Percentiles rank a stretch among this genome's conserved stretches.
Conservation (phyloP, 345 rosid genomes). For the Turritis glabra region DNA sequence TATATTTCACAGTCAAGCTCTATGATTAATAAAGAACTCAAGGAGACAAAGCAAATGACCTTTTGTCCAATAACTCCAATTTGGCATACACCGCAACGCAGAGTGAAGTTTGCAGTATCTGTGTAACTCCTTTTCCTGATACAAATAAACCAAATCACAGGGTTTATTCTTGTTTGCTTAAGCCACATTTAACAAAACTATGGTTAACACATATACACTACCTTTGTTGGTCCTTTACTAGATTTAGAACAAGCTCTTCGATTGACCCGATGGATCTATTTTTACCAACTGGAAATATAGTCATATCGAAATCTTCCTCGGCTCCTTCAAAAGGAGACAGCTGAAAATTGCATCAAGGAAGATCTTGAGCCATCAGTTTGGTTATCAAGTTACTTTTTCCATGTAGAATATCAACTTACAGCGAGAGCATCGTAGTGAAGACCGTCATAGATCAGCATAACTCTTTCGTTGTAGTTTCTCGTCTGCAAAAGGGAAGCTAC, state of each 20-base stretch:
- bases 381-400: neutral
- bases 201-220: conserved; percentile 13
- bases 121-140: conserved; percentile 82
- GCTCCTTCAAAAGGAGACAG: conserved; percentile 82
- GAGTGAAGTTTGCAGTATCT: conserved; percentile 75
- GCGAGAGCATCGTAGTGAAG: conserved; percentile 96
- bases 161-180: conserved; percentile 13
- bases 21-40: neutral
- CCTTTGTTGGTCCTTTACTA: conserved; percentile 85
- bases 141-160: conserved; percentile 9
- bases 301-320: conserved; percentile 89
- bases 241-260: conserved; percentile 58
- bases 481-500: conserved; percentile 49
- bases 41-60: conserved; percentile 42
- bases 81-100: conserved; percentile 96
- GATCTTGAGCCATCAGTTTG: neutral
- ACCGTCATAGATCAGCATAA: conserved; percentile 88
- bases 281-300: conserved; percentile 62
- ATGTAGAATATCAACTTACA: conserved; percentile 46
- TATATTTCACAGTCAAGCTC: neutral
- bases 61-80: conserved; percentile 88
- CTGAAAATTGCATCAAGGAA: conserved; percentile 37
- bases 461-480: conserved; percentile 68
- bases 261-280: conserved; percentile 64
- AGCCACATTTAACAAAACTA: neutral